Conservation (phyloP, 2,329 filamentous ascomycete genomes). For the Epichloe festucae region DNA sequence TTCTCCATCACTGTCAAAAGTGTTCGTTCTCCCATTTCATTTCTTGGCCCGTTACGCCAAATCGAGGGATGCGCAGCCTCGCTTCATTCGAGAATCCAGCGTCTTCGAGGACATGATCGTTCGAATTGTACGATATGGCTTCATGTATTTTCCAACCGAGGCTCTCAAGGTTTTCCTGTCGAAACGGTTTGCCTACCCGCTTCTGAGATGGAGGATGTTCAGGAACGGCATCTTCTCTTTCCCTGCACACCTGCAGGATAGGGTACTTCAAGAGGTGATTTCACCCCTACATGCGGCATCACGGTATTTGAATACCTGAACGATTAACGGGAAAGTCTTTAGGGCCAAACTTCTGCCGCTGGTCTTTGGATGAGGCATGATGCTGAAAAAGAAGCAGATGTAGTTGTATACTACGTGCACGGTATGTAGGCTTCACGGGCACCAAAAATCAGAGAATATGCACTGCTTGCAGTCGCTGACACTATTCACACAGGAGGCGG, state of each 20-base stretch:
- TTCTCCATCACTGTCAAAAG: not conserved
- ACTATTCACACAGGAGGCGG: conserved; percentile 49
- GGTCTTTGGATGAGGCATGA: conserved; percentile 61
- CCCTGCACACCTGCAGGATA: conserved; percentile 51
- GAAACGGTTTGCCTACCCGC: conserved; percentile 59
- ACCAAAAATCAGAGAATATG: not conserved
- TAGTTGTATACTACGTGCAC: conserved; percentile 74
- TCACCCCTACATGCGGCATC: not conserved
- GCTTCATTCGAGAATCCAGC: conserved; percentile 57
- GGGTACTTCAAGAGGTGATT: conserved; percentile 19
- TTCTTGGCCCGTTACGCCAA: conserved; percentile 7
- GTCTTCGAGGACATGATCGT: conserved; percentile 67
- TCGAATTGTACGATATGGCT: conserved; percentile 66
- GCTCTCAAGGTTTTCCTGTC: conserved; percentile 69
- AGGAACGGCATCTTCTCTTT: conserved; percentile 53
- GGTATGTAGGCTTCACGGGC: conserved; percentile 29
- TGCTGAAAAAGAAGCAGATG: conserved; percentile 48
- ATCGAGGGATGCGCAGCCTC: conserved; percentile 24
- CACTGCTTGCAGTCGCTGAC: not conserved
- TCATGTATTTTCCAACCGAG: conserved; percentile 53
- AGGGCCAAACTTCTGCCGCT: conserved; percentile 30
- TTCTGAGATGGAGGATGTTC: conserved; percentile 62
- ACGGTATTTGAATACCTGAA: not conserved
- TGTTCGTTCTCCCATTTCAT: conserved; percentile 4
- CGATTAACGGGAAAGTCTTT: conserved; percentile 2